Evolutionary conservation across 768 basidiomycete genomes (phyloP).

Genomic region (Mycena galericulata): DNA sequence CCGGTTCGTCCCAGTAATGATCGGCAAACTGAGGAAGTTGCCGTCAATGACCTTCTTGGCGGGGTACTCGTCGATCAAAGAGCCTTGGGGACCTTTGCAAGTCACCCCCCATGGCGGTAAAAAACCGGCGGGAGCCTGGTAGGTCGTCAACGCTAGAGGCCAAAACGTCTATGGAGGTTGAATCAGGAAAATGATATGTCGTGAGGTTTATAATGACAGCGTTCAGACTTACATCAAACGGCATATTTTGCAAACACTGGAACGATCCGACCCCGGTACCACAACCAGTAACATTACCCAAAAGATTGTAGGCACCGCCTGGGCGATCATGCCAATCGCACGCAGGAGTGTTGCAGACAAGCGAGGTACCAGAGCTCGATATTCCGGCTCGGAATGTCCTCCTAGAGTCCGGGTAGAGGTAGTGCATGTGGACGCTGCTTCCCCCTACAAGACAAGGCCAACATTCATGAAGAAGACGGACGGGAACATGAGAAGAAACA

Average conservation of each 20-base stretch:
- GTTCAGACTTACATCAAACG: constrained; percentile 12
- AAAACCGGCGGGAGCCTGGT: neutral
- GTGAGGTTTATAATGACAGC: neutral
- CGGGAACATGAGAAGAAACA: neutral
- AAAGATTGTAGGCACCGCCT: constrained; percentile 3
- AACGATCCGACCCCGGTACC: constrained; percentile 18
- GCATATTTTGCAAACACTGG: constrained; percentile 10
- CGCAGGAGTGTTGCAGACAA: constrained; percentile 5
- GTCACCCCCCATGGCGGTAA: constrained; percentile 3
- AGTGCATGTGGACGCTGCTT: constrained; percentile 14
- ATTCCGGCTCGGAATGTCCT: constrained; percentile 9
- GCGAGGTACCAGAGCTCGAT: constrained; percentile 15
- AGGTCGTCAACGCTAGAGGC: neutral
- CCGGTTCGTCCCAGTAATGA: constrained; percentile 10
- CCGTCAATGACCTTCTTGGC: constrained; percentile 12
- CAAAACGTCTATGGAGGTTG: constrained; percentile 1
- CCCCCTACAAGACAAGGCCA: neutral
- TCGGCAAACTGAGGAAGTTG: constrained; percentile 11
- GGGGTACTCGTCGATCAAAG: constrained; percentile 15
- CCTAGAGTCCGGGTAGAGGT: constrained; percentile 4
- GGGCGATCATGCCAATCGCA: constrained; percentile 22
- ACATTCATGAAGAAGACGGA: neutral
- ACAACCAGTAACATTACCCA: constrained; percentile 15
- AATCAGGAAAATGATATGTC: neutral
- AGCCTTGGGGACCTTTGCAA: constrained; percentile 15